Percentiles rank a stretch among this genome's conserved stretches.
Evolutionary conservation across 1,284 basidiomycete genomes (phyloP).

Genomic region (Tilletia caries): DNA sequence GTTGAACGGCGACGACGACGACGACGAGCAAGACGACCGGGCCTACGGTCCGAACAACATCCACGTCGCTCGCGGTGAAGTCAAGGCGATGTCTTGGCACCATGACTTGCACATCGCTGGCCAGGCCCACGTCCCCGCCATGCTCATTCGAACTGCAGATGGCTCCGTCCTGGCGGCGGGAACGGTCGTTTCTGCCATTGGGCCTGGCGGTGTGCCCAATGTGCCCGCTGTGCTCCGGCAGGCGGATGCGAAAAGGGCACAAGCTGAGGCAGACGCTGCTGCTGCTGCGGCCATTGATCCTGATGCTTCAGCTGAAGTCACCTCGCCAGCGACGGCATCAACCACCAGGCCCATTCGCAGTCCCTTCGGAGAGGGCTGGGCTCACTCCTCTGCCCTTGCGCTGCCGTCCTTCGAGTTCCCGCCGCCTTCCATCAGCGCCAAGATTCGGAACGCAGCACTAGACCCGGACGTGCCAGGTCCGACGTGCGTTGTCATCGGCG

Average conservation of each 20-base stretch:
- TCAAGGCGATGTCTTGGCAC: conserved; percentile 26
- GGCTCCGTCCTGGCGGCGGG: conserved; percentile 21
- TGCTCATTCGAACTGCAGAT: conserved; percentile 19
- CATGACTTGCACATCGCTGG: conserved; percentile 24
- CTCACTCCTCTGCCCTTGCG: conserved; percentile 49
- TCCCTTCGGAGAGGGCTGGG: conserved; percentile 39
- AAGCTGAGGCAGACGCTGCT: too few species aligned
- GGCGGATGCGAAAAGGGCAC: conserved; percentile 11
- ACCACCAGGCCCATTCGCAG: neutral
- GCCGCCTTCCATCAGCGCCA: neutral
- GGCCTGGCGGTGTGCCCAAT: conserved; percentile 43
- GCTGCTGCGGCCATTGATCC: too few species aligned
- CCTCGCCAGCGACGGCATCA: neutral
- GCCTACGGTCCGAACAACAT: too few species aligned
- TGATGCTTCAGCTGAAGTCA: neutral
- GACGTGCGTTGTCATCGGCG: conserved; percentile 50
- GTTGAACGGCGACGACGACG: conserved; percentile 13
- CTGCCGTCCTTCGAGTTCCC: conserved; percentile 28
- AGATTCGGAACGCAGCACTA: neutral
- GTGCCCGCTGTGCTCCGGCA: conserved; percentile 27
- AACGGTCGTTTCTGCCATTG: conserved; percentile 49
- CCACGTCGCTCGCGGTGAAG: neutral
- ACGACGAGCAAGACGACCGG: neutral
- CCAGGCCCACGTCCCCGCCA: conserved; percentile 14
- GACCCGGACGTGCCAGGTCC: neutral